These are phyloP conservation scores for Calamus simplicifolius DNA, from an alignment of 176 grass and related monocot genomes.

Conservation along the genomic window DNA sequence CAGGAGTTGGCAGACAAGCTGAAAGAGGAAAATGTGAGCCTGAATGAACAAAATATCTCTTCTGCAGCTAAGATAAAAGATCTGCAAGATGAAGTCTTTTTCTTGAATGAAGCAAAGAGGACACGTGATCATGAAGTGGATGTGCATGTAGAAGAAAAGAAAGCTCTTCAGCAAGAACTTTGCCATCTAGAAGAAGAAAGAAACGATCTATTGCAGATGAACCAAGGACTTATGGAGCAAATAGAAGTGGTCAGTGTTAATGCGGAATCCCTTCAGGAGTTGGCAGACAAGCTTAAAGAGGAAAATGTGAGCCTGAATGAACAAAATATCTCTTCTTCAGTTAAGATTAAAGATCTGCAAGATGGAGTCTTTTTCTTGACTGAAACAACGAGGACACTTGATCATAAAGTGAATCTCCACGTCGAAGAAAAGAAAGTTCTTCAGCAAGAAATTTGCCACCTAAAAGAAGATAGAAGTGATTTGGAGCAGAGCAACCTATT, in stretches of 20 bases:
- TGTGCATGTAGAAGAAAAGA: background rate
- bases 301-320: slow-evolving; percentile 21
- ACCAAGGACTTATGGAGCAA: too few relatives aligned
- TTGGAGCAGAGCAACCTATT: slow-evolving; percentile 39
- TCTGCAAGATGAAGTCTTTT: background rate
- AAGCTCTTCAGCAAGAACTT: slow-evolving; percentile 2
- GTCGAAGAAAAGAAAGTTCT: slow-evolving; percentile 58
- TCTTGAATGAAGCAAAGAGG: background rate
- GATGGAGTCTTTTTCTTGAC: slow-evolving; percentile 25
- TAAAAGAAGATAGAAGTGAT: slow-evolving; percentile 58
- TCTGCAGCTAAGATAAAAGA: background rate
- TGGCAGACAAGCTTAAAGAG: too few relatives aligned
- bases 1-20: background rate
- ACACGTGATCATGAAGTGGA: background rate
- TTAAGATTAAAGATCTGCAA: slow-evolving; percentile 41
- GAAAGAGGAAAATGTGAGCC: background rate
- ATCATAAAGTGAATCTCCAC: slow-evolving; percentile 28
- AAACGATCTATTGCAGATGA: too few relatives aligned
- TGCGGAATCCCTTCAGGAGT: too few relatives aligned
- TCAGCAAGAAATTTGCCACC: slow-evolving; percentile 50
- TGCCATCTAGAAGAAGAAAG: background rate
- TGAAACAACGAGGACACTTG: too few relatives aligned
- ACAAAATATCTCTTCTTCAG: slow-evolving; percentile 30
- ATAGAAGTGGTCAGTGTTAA: too few relatives aligned
- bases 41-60: background rate